phyloP scores from a whole-genome alignment of 805 yeast species.

The Kodamaea neixiangensis region DNA sequence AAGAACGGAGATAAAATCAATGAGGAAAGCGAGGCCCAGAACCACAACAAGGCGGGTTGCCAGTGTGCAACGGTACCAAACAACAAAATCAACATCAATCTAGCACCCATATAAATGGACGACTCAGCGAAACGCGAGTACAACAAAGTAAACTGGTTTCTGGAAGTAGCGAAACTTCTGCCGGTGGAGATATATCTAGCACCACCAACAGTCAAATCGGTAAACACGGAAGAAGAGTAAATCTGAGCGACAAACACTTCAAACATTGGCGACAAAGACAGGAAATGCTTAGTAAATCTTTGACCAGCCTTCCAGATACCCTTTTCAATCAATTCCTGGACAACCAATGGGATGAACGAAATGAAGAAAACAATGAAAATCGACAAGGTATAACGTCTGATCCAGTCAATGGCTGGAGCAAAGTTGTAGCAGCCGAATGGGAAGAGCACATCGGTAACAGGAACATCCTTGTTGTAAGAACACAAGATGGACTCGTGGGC shows the following conservation, averaged over 20 bases:
- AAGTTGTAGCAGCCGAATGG: constrained; percentile 78
- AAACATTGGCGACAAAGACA: constrained; percentile 75
- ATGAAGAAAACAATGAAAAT: constrained; percentile 81
- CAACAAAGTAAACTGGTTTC: constrained; percentile 73
- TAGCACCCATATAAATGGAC: constrained; percentile 82
- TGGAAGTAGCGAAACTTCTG: constrained; percentile 81
- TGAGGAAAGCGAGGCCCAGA: constrained; percentile 91
- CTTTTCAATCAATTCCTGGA: constrained; percentile 80
- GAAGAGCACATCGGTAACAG: constrained; percentile 62
- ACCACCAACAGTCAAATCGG: constrained; percentile 80
- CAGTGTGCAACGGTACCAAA: constrained; percentile 78
- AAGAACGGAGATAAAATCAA: constrained; percentile 89
- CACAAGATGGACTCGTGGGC: constrained; percentile 73
- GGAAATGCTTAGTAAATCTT: constrained; percentile 67
- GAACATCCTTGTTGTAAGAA: constrained; percentile 62
- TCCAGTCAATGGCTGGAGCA: constrained; percentile 76
- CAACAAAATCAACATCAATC: constrained; percentile 69
- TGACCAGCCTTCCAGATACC: constrained; percentile 76
- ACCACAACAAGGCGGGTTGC: constrained; percentile 95
- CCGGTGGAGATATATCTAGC: constrained; percentile 87
- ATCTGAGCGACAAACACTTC: constrained; percentile 83
- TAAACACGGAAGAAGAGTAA: constrained; percentile 68
- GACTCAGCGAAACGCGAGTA: constrained; percentile 80
- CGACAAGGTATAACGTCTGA: constrained; percentile 76
- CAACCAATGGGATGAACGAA: constrained; percentile 74